A percentile compares a stretch with the other conserved stretches of the same genome.
phyloP scores from a whole-genome alignment of 495 filamentous ascomycete genomes.

The Penicillium lagena region DNA sequence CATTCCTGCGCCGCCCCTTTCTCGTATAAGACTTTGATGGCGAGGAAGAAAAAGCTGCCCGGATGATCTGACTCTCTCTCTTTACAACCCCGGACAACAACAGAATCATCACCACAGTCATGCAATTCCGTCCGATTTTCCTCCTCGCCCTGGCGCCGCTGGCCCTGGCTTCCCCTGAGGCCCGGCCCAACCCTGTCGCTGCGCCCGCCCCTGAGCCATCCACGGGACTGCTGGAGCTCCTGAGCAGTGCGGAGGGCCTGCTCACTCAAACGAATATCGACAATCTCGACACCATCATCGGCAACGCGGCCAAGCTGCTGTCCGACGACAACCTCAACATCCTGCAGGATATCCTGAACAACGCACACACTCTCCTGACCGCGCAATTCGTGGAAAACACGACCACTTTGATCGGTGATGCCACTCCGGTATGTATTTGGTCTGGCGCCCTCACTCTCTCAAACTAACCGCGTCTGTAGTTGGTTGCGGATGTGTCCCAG shows the following conservation, averaged over 20 bases:
- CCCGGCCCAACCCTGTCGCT: constrained; percentile 23
- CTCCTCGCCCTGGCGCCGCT: constrained; percentile 24
- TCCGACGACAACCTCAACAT: constrained; percentile 22
- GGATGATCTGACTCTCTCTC: background rate
- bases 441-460: background rate
- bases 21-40: constrained; percentile 1
- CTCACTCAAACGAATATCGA: constrained; percentile 31
- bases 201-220: constrained; percentile 10
- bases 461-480: constrained; percentile 6
- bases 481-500: constrained; percentile 28
- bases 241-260: constrained; percentile 22
- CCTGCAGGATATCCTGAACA: constrained; percentile 25
- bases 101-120: constrained; percentile 3
- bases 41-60: background rate
- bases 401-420: constrained; percentile 42
- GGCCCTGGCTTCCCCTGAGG: constrained; percentile 28
- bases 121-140: constrained; percentile 23
- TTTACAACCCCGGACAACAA: background rate
- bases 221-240: constrained; percentile 16
- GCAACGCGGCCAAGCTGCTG: constrained; percentile 25
- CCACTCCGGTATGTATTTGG: constrained; percentile 40
- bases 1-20: background rate
- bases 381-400: constrained; percentile 38
- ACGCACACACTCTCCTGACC: constrained; percentile 26
- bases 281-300: constrained; percentile 36